Percentiles rank a stretch among this genome's conserved stretches.
phyloP scores from a whole-genome alignment of 2,329 filamentous ascomycete species.

The Penicillium capsulatum region DNA sequence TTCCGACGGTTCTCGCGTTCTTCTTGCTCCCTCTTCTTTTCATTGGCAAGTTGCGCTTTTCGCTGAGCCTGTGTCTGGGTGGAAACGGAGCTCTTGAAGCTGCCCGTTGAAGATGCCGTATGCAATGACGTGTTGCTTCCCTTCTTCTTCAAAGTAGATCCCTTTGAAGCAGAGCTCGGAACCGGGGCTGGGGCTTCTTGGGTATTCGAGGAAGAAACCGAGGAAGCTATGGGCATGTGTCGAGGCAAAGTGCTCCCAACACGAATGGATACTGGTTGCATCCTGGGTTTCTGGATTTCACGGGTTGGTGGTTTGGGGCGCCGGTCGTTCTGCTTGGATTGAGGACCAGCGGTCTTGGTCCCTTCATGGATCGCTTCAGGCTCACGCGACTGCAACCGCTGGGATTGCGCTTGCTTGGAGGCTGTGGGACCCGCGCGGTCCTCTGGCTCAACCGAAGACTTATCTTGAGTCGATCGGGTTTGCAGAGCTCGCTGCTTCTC shows the following conservation, averaged over 20 bases:
- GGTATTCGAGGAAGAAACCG: conserved; percentile 55
- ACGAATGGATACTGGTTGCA: conserved; percentile 47
- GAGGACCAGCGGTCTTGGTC: conserved; percentile 26
- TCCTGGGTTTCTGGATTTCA: conserved; percentile 45
- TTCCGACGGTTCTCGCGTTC: conserved; percentile 75
- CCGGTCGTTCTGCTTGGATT: conserved; percentile 36
- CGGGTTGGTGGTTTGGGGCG: conserved; percentile 45
- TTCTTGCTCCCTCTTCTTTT: conserved; percentile 79
- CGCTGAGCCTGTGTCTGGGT: conserved; percentile 59
- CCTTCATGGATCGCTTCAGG: conserved; percentile 28
- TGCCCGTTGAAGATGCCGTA: conserved; percentile 49
- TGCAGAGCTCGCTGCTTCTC: conserved; percentile 33
- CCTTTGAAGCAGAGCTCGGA: conserved; percentile 47
- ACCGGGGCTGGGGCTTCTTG: conserved; percentile 52
- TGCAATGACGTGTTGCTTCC: conserved; percentile 64
- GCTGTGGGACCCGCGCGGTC: conserved; percentile 23
- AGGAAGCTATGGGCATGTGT: conserved; percentile 41
- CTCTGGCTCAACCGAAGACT: conserved; percentile 32
- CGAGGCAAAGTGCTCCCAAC: conserved; percentile 47
- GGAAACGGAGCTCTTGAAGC: conserved; percentile 62
- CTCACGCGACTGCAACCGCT: conserved; percentile 30
- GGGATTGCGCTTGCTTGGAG: conserved; percentile 25
- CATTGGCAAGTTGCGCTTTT: conserved; percentile 69
- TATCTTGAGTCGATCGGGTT: conserved; percentile 32
- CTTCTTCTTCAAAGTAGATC: conserved; percentile 55